Base-by-base conservation (phyloP, 208 protist species). In the Acanthamoeba triangularis region DNA sequence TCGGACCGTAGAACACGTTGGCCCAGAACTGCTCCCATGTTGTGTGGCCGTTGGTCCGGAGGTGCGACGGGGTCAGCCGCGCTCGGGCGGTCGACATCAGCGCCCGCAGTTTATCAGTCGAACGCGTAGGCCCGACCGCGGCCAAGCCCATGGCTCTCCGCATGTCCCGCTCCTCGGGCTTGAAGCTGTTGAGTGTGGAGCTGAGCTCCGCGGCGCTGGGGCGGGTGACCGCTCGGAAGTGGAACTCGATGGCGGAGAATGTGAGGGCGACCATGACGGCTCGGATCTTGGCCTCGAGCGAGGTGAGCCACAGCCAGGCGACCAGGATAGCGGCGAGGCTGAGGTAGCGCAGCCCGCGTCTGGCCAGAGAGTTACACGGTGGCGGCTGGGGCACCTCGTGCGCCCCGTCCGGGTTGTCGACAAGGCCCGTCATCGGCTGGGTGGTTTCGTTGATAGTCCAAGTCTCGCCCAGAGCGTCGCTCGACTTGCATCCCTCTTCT, bases 21-120 rank as follows among this genome's bases (percentile, higher is more conserved):
- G 63, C 63, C 85, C 85, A 92, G 41, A 92, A 92, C 63, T 92
- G 85, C 44, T 92, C 85, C 85, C 85, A 92, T 18, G 85, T 92
- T 2, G 85, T 92, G 35, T 92, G 59, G 4, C 85, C 85, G 54
- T 92, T 28, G 59, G 16, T 13, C 7, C 11, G 35, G 3, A 92
- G 20, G 37, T 67, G 54, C 13, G 54, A 25, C 0, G 23, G 80
- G 13, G 54, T 3, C 6, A 65, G 30, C 2, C 54, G 23, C 13
- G 30, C n/a, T 63, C 30, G 25, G 23, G 30, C 30, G 18, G 25
- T 44, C 14, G 41, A 67, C 23, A 69, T 47, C 18, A 92, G 35
- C 0, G 16, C 47, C 8, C 35, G 47, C 28, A 84, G 37, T 1
- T 23, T 8, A 0, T 28, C 35, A 30, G 35, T 41, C 67, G 67